Percentiles rank a stretch among this genome's conserved stretches.
Evolutionary conservation across 169 alveolate species (phyloP).

Genomic region (Plasmodium inui): DNA sequence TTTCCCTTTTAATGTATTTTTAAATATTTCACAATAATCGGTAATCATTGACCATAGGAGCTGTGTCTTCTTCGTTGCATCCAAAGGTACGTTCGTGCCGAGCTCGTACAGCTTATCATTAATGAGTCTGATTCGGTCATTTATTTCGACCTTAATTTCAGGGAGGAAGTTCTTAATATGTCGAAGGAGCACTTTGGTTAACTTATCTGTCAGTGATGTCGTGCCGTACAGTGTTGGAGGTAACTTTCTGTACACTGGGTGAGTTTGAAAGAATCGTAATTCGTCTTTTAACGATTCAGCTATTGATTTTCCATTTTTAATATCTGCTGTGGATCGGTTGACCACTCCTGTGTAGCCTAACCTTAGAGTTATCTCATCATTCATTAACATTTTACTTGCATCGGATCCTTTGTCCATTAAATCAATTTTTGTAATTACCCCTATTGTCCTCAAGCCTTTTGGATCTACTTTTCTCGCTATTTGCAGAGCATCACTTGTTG

Average conservation of each 20-base stretch:
- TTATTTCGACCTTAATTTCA: slow-evolving; percentile 93
- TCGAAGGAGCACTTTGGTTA: slow-evolving; percentile 95
- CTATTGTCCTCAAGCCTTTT: slow-evolving; percentile 95
- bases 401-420: slow-evolving; percentile 99
- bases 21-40: slow-evolving; percentile 96
- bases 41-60: slow-evolving; percentile 98
- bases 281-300: slow-evolving; percentile 93
- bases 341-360: slow-evolving; percentile 98
- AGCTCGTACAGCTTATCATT: slow-evolving; percentile 89
- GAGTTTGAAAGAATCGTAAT: slow-evolving; percentile 92
- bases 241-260: slow-evolving; percentile 94
- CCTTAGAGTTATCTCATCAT: slow-evolving; percentile 96
- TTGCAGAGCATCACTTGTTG: slow-evolving; percentile 97
- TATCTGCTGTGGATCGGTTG: slow-evolving; percentile 94
- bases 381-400: slow-evolving; percentile 95
- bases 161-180: slow-evolving; percentile 97
- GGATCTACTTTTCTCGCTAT: slow-evolving; percentile 97
- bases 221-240: slow-evolving; percentile 96
- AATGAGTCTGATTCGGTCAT: slow-evolving; percentile 81
- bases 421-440: slow-evolving; percentile 97
- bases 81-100: slow-evolving; percentile 95
- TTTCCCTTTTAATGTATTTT: slow-evolving; percentile 95
- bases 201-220: slow-evolving; percentile 93
- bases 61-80: slow-evolving; percentile 93
- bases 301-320: slow-evolving; percentile 92